phyloP scores from a whole-genome alignment of 179 eudicot species.

The Silene vulgaris region DNA sequence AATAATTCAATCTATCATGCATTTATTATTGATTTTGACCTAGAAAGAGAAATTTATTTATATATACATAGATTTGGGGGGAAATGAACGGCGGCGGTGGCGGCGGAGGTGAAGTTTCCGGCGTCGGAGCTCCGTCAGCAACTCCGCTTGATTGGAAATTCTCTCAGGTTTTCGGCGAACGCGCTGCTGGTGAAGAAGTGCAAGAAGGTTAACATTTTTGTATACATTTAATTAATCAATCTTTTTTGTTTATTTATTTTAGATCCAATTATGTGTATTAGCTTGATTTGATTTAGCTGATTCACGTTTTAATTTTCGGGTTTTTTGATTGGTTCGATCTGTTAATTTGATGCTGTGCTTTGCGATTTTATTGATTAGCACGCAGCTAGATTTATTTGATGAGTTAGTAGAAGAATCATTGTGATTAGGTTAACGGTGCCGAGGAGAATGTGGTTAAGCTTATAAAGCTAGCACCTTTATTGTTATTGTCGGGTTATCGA shows the following conservation, averaged over 20 bases:
- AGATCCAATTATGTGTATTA: constrained; percentile 24
- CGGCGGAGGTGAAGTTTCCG: background rate
- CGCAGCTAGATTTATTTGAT: constrained; percentile 13
- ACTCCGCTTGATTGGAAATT: constrained; percentile 67
- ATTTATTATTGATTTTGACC: constrained; percentile 18
- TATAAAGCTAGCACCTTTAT: background rate
- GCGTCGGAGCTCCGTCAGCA: constrained; percentile 30
- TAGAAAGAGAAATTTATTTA: constrained; percentile 8
- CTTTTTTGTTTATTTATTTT: background rate
- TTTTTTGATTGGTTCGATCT: constrained; percentile 23
- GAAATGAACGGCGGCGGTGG: constrained; percentile 39
- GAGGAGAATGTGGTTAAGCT: background rate
- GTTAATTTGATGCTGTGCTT: constrained; percentile 4
- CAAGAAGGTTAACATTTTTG: constrained; percentile 47
- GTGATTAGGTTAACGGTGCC: background rate
- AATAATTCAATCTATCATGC: constrained; percentile 6
- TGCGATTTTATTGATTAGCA: background rate
- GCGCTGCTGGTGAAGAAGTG: constrained; percentile 74
- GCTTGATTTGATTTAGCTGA: constrained; percentile 10
- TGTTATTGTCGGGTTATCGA: background rate
- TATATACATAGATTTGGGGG: background rate
- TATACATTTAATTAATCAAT: background rate
- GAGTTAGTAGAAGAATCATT: background rate
- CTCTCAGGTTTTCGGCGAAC: constrained; percentile 76
- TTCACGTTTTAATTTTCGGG: constrained; percentile 17